Percentiles rank a stretch among this genome's conserved stretches.
phyloP scores from a whole-genome alignment of 1,284 basidiomycete genomes.

The Thelephora terrestris region DNA sequence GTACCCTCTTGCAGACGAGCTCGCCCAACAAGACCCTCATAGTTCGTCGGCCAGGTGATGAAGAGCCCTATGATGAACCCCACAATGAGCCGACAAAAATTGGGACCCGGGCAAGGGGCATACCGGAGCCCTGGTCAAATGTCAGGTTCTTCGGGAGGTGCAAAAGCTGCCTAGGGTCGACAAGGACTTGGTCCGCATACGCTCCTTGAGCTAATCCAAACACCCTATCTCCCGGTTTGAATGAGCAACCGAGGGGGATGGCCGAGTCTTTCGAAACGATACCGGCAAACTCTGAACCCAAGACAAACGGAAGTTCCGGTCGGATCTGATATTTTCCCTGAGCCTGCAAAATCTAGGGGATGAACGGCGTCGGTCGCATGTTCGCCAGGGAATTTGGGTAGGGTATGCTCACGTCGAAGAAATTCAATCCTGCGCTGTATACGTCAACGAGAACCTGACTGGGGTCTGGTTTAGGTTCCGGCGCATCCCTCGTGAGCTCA shows the following conservation, averaged over 20 bases:
- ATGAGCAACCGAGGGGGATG: slow-evolving; percentile 75
- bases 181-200: slow-evolving; percentile 66
- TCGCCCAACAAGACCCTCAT: slow-evolving; percentile 81
- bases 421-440: slow-evolving; percentile 69
- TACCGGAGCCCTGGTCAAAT: slow-evolving; percentile 57
- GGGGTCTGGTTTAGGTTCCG: slow-evolving; percentile 44
- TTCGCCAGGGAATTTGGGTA: background rate
- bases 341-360: slow-evolving; percentile 64
- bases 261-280: slow-evolving; percentile 63
- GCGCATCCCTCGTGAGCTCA: slow-evolving; percentile 42
- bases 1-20: slow-evolving; percentile 66
- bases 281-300: slow-evolving; percentile 85
- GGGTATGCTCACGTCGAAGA: slow-evolving; percentile 53
- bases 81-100: background rate
- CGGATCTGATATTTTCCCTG: slow-evolving; percentile 86
- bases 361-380: background rate
- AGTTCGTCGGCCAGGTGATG: slow-evolving; percentile 87
- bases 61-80: slow-evolving; percentile 39
- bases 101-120: slow-evolving; percentile 3
- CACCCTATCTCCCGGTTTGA: slow-evolving; percentile 78
- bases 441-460: slow-evolving; percentile 77
- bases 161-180: slow-evolving; percentile 37
- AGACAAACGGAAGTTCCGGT: slow-evolving; percentile 74
- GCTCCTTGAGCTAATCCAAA: slow-evolving; percentile 82
- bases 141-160: slow-evolving; percentile 54